A percentile compares a stretch with the other conserved stretches of the same genome.
Evolutionary conservation across 2,329 filamentous ascomycete genomes (phyloP).

Genomic region (Colletotrichum eleusines): DNA sequence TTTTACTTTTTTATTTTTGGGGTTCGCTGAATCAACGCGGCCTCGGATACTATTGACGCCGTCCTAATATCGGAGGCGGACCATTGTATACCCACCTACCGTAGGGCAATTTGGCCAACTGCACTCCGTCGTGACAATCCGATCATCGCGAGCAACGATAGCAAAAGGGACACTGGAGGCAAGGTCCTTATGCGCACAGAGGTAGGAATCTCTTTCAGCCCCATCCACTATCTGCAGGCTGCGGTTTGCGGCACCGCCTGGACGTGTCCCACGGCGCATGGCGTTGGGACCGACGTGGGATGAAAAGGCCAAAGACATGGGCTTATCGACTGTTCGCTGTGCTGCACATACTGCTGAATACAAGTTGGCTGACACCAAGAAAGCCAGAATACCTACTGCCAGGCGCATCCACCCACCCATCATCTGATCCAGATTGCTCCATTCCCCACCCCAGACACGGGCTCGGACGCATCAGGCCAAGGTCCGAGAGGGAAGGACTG

Average conservation of each 20-base stretch:
- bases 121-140: not conserved
- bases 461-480: constrained; percentile 18
- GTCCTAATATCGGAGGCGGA: constrained; percentile 13
- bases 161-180: constrained; percentile 17
- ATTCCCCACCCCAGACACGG: constrained; percentile 27
- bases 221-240: constrained; percentile 24
- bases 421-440: constrained; percentile 23
- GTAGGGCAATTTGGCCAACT: constrained; percentile 14
- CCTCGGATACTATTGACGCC: constrained; percentile 36
- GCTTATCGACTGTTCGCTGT: constrained; percentile 2
- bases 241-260: constrained; percentile 16
- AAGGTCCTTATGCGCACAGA: constrained; percentile 28
- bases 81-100: constrained; percentile 1
- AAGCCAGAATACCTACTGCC: not conserved
- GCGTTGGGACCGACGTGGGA: constrained; percentile 29
- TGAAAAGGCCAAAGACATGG: constrained; percentile 30
- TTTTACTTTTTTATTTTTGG: not conserved
- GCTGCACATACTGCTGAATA: not conserved
- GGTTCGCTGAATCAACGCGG: not conserved
- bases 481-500: constrained; percentile 28
- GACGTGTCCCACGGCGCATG: constrained; percentile 33
- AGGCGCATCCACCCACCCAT: constrained; percentile 3
- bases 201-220: constrained; percentile 18
- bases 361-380: constrained; percentile 22
- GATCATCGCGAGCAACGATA: constrained; percentile 14